Base-by-base conservation (phyloP, 345 rosid genomes). In the Sisymbrium altissimum region DNA sequence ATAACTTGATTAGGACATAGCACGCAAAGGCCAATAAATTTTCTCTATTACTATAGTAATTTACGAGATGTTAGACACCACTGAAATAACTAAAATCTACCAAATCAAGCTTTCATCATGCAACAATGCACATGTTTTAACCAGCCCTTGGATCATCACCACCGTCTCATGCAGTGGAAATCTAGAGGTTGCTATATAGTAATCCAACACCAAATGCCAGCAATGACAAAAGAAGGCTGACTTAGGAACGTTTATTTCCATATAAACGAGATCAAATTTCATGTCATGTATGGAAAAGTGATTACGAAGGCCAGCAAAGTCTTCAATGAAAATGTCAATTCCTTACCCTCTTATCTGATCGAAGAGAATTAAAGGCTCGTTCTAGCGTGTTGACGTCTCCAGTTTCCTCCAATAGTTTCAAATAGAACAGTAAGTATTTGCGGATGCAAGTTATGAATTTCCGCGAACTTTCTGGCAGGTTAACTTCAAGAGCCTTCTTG, bases 381-480 rank as follows among this genome's bases (percentile, higher is more conserved):
- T 95, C 99, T 73, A 95, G 91, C 13, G 87, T 89, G 78, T 81
- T 79, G 66, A 83, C 70, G 32, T 94, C 99, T 78, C 88, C 86
- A 57, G 96, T 84, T 83, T 89, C 97, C 83, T 95, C 97, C 92
- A 95, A 73, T 36, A 92, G 80, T 77, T 82, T 89, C 88, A 95
- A 81, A 81, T 94, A 94, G 73, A 95, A 92, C 78, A 95, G 68
- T 66, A 92, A 74, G 84, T 89, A 92, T 69, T 89, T 95, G 64
- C 99, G 78, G 66, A 95, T 92, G 83, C 99, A 88, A 23, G 99
- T 92, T 74, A 95, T 95, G 84, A 95, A 95, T 69, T 95, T 92
- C 68, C 99, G 85, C 12, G 97, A 95, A 79, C 97, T 95, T 84
- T 95, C 97, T 75, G 97, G 88, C 74, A 95, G 81, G 79, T 89